These are phyloP conservation scores for Bathelium albidoporum DNA, from an alignment of 495 filamentous ascomycete species.

Conservation along the genomic window DNA sequence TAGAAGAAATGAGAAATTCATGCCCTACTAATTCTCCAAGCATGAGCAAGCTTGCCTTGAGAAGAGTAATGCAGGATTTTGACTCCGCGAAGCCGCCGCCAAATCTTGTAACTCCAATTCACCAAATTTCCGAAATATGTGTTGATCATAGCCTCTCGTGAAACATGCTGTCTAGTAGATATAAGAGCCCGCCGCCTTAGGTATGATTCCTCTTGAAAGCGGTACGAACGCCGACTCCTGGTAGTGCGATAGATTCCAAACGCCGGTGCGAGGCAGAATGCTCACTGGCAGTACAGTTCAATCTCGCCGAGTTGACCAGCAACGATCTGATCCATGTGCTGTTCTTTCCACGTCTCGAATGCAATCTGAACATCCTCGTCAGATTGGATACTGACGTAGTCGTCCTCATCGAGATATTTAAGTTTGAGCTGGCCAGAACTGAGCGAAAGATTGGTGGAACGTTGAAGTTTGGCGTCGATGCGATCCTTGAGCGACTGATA, in stretches of 20 bases:
- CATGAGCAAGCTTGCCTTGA: background rate
- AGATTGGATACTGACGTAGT: conserved; percentile 83
- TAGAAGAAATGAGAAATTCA: background rate
- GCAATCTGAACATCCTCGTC: conserved; percentile 93
- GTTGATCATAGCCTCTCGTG: conserved; percentile 1
- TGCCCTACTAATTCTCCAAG: background rate
- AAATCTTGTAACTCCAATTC: conserved; percentile 1
- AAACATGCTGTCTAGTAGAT: conserved; percentile 2
- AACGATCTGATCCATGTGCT: conserved; percentile 48
- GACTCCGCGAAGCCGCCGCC: background rate
- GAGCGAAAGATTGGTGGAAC: conserved; percentile 71
- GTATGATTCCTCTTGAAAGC: background rate
- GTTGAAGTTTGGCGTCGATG: conserved; percentile 88
- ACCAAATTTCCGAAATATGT: background rate
- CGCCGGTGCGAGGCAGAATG: background rate
- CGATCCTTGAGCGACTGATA: conserved; percentile 88
- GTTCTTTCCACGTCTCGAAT: conserved; percentile 84
- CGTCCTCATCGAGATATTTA: conserved; percentile 86
- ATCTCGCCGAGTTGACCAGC: conserved; percentile 70
- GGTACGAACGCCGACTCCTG: background rate
- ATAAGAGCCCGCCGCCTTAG: background rate
- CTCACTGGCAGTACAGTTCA: conserved; percentile 57
- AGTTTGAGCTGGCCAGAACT: conserved; percentile 66
- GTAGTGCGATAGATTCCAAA: background rate
- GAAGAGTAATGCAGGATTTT: background rate